These are phyloP conservation scores for Kodamaea arcana DNA, from an alignment of 1,139 yeast genomes.

Conservation along the genomic window DNA sequence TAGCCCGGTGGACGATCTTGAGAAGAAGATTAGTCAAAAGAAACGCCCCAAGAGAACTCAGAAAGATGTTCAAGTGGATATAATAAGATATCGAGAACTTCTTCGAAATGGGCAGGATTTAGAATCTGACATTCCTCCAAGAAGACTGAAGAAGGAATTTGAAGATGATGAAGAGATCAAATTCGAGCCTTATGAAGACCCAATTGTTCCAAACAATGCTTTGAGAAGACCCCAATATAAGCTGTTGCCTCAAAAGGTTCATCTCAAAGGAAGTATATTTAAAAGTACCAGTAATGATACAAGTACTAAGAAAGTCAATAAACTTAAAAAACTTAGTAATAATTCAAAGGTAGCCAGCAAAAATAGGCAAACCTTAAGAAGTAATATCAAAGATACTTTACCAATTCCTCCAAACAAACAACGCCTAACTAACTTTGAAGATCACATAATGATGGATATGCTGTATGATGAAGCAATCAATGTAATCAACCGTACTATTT, in stretches of 20 bases:
- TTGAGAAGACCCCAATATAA: background rate
- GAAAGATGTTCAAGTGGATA: constrained; percentile 17
- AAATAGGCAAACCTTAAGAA: no score
- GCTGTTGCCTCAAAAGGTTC: background rate
- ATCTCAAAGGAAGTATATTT: background rate
- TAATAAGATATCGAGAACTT: constrained; percentile 18
- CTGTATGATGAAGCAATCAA: constrained; percentile 20
- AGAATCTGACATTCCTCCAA: constrained; percentile 28
- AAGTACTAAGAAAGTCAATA: background rate
- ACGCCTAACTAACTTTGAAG: constrained; percentile 12
- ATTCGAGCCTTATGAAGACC: background rate
- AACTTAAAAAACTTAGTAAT: background rate
- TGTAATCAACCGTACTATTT: constrained; percentile 13
- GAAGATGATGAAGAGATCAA: background rate
- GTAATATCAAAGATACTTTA: background rate
- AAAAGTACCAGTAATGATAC: no score
- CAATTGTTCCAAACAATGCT: background rate
- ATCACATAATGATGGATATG: constrained; percentile 12
- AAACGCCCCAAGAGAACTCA: constrained; percentile 9
- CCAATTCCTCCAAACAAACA: background rate
- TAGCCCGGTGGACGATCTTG: no score
- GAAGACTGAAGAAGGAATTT: constrained; percentile 8
- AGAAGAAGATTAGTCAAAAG: no score
- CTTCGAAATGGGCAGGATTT: constrained; percentile 14
- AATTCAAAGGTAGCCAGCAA: no score